Evolutionary conservation across 805 yeast species (phyloP), one percentile per base, ranked within the genome.

Genomic region (Danielozyma ontarioensis): DNA sequence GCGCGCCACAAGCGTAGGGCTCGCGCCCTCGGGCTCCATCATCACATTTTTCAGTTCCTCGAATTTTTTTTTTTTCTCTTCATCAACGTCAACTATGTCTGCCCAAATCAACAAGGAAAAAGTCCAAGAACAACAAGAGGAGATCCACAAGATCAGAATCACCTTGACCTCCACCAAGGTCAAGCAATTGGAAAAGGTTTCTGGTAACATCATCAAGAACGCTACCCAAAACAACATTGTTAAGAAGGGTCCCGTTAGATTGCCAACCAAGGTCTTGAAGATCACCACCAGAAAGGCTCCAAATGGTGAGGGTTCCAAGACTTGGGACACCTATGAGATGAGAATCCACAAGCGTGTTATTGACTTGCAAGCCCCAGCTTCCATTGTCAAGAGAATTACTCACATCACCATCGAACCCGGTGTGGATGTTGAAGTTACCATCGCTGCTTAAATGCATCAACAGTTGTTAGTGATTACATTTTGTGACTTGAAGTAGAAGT

Each of bases 241-340:
- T 70, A 88, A 87, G 83, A 90, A 88, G 80, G 99, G 99, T 68
- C 98, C 98, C 58, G 96, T 93, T 65, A 89, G 98, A 85, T 74
- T 93, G 77, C 99, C 99, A 78, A 93, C 98, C 74, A 93, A 89
- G 84, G 93, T 84, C 59, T 84, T 93, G 66, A 87, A 84, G 75
- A 78, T 93, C 76, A 78, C 95, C 76, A 93, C 99, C 85, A 88
- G 99, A 86, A 93, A 93, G 89, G 84, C 98, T 67, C 99, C 99
- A 65, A 94, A 94, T 74, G 99, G 99, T 93, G 97, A 93, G 80
- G 99, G 99, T 93, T 93, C 98, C 59, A 93, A 93, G 90, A 93
- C 99, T 62, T 93, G 97, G 97, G 99, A 93, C 70, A 77, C 94
- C 61, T 93, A 81, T 74, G 98, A 93, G 80, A 84, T 93, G 95